A percentile compares a stretch with the other conserved stretches of the same genome.
Evolutionary conservation across 208 protist species (phyloP).

Genomic region (Acanthamoeba sp.): DNA sequence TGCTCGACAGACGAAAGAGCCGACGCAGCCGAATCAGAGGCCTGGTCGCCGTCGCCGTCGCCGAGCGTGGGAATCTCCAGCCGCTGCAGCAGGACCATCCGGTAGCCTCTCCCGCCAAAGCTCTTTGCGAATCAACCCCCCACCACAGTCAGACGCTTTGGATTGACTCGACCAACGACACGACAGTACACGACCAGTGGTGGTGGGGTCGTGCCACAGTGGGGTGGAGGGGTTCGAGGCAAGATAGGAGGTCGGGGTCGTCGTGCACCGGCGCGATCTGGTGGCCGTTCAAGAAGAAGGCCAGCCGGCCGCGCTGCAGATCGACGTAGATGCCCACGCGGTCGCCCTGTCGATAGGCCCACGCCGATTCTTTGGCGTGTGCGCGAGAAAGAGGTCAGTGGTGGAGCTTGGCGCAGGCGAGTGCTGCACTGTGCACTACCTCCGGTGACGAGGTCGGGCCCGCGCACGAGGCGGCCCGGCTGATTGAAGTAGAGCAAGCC

Average conservation of each 20-base stretch:
- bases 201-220: neutral
- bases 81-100: neutral
- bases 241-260: neutral
- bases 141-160: neutral
- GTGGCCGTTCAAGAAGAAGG: conserved; percentile 38
- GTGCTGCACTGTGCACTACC: neutral
- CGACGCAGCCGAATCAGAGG: no score
- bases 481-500: conserved; percentile 17
- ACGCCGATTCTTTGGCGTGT: neutral
- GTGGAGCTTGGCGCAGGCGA: neutral
- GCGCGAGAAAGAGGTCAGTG: neutral
- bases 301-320: neutral
- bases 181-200: no score
- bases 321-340: conserved; percentile 49
- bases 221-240: neutral
- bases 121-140: neutral
- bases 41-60: no score
- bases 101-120: neutral
- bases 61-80: neutral
- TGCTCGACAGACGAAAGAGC: neutral
- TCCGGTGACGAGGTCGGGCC: neutral
- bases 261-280: neutral
- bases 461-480: neutral
- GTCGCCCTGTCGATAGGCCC: conserved; percentile 38
- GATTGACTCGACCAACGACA: no score